phyloP scores from a whole-genome alignment of 306 rosid genomes.

The Corylus americana region DNA sequence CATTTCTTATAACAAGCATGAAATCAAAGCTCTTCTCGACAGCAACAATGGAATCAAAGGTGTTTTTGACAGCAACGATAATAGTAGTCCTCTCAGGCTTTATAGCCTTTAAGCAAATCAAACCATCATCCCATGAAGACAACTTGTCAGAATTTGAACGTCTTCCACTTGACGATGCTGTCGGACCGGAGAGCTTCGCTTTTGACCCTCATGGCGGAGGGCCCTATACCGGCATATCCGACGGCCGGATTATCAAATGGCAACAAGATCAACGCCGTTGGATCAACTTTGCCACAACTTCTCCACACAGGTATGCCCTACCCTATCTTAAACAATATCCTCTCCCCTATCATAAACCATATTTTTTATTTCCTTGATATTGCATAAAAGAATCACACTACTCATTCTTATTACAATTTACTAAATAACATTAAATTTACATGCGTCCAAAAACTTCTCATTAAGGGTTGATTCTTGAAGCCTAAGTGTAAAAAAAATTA shows the following conservation, averaged over 20 bases:
- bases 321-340: background rate
- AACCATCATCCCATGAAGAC: background rate
- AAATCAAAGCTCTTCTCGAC: conserved; percentile 3
- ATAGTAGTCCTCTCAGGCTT: conserved; percentile 13
- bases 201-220: conserved; percentile 62
- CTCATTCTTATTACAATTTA: too few species aligned
- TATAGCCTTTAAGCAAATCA: conserved; percentile 15
- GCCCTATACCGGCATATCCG: conserved; percentile 74
- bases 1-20: background rate
- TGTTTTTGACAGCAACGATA: conserved; percentile 1
- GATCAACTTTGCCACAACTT: conserved; percentile 56
- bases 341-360: background rate
- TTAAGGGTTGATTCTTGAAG: too few species aligned
- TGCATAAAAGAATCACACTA: too few species aligned
- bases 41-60: conserved; percentile 21
- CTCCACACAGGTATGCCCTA: conserved; percentile 46
- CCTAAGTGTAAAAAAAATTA: too few species aligned
- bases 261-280: conserved; percentile 35
- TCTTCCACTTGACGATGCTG: conserved; percentile 38
- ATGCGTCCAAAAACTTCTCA: too few species aligned
- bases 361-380: background rate
- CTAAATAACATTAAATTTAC: too few species aligned
- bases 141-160: conserved; percentile 26
- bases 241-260: conserved; percentile 78
- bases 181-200: conserved; percentile 72